Percentiles rank a stretch among this genome's conserved stretches.
phyloP scores from a whole-genome alignment of 1,284 basidiomycete species.

The Ustilago hordei region DNA sequence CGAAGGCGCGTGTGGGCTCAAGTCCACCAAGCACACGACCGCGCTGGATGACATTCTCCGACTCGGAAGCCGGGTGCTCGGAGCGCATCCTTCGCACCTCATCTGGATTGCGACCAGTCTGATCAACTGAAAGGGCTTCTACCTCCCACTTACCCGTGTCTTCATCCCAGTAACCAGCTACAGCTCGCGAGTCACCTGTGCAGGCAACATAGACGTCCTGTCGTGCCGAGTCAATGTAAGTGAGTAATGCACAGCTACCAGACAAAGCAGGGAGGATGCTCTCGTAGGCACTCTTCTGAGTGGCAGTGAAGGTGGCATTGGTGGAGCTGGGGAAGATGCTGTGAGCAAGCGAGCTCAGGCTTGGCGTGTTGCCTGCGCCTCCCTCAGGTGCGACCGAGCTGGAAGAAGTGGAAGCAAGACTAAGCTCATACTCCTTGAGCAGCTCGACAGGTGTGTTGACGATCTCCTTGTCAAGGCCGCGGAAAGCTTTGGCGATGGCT shows the following conservation, averaged over 20 bases:
- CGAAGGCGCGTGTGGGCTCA: constrained; percentile 93
- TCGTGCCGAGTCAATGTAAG: constrained; percentile 66
- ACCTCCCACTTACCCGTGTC: constrained; percentile 78
- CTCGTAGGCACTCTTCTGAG: constrained; percentile 66
- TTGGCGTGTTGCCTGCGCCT: constrained; percentile 41
- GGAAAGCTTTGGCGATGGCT: constrained; percentile 83
- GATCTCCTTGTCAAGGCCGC: constrained; percentile 82
- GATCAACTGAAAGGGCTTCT: constrained; percentile 92
- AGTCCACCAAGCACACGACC: constrained; percentile 82
- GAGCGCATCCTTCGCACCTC: constrained; percentile 82
- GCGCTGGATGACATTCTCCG: constrained; percentile 81
- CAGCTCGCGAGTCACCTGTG: constrained; percentile 93
- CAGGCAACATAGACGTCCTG: constrained; percentile 75
- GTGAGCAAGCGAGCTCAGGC: constrained; percentile 63
- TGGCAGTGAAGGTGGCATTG: constrained; percentile 56
- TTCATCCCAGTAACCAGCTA: constrained; percentile 85
- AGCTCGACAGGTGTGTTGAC: constrained; percentile 80
- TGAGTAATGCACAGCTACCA: constrained; percentile 66
- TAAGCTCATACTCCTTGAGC: constrained; percentile 73
- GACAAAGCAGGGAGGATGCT: constrained; percentile 64
- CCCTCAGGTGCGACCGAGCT: constrained; percentile 45
- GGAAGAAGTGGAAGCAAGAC: constrained; percentile 70
- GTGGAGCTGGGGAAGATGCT: constrained; percentile 64
- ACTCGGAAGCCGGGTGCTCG: constrained; percentile 83
- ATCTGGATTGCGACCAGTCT: constrained; percentile 89